These are phyloP conservation scores for Sporothrix humicola DNA, from an alignment of 2,329 filamentous ascomycete species.

Conservation along the genomic window DNA sequence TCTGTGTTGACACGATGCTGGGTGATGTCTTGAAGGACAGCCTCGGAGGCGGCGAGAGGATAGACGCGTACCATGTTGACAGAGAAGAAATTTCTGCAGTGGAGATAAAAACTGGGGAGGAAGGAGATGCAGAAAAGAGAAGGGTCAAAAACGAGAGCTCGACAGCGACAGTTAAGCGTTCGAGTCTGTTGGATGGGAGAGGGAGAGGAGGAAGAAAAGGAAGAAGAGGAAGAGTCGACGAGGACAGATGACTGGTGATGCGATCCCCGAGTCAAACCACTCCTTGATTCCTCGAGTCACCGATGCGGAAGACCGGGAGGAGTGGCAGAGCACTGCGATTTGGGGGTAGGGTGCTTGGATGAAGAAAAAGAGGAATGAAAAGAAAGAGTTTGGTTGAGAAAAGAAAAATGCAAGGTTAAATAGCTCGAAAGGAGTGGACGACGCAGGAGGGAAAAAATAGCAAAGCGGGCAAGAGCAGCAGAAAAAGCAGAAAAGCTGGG, in stretches of 20 bases:
- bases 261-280: conserved; percentile 28
- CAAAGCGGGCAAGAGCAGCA: conserved; percentile 19
- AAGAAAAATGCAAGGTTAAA: conserved; percentile 29
- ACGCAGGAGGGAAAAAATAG: conserved; percentile 33
- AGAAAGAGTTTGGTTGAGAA: background rate
- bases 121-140: background rate
- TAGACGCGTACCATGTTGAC: conserved; percentile 21
- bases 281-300: conserved; percentile 26
- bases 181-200: conserved; percentile 26
- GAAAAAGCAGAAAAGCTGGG: conserved; percentile 14
- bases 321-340: conserved; percentile 19
- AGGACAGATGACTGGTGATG: background rate
- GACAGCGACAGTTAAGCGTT: conserved; percentile 34
- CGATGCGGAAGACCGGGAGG: conserved; percentile 5
- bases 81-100: background rate
- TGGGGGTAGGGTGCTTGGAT: background rate
- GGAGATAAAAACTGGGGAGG: background rate
- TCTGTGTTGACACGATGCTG: background rate
- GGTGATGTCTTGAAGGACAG: background rate
- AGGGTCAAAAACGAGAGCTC: conserved; percentile 12
- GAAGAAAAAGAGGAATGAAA: conserved; percentile 9
- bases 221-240: no score
- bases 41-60: background rate
- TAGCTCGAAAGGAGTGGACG: conserved; percentile 14
- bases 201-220: no score